phyloP scores from a whole-genome alignment of 805 yeast genomes.

The Candida odintsovae region DNA sequence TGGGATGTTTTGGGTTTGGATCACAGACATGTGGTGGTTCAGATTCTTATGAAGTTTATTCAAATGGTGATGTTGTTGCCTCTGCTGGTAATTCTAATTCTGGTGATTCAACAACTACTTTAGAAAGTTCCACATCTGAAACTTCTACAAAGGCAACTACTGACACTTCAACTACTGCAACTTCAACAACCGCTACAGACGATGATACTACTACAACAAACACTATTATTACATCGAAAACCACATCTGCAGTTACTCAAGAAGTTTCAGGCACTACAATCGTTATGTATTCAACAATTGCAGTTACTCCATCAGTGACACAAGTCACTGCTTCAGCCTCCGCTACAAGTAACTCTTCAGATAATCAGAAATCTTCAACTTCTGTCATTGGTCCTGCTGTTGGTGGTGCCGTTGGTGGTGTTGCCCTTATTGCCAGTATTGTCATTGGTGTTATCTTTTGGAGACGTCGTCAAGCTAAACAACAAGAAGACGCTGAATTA shows the following conservation, averaged over 20 bases:
- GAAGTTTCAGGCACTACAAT: slow-evolving; percentile 15
- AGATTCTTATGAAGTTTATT: slow-evolving; percentile 39
- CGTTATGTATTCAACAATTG: slow-evolving; percentile 18
- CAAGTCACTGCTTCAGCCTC: slow-evolving; percentile 17
- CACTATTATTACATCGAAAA: slow-evolving; percentile 17
- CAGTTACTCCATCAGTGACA: slow-evolving; percentile 11
- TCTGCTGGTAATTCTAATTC: slow-evolving; percentile 5
- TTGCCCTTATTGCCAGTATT: slow-evolving; percentile 38
- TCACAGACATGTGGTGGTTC: slow-evolving; percentile 60
- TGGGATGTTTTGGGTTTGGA: slow-evolving; percentile 52
- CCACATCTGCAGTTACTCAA: slow-evolving; percentile 20
- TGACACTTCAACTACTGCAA: slow-evolving; percentile 24
- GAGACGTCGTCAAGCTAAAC: slow-evolving; percentile 30
- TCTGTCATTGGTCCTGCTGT: slow-evolving; percentile 49
- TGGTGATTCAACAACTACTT: background rate
- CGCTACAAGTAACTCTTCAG: slow-evolving; percentile 9
- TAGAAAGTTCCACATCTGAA: background rate
- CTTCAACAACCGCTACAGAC: slow-evolving; percentile 16
- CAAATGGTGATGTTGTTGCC: slow-evolving; percentile 22
- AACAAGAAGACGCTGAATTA: slow-evolving; percentile 36
- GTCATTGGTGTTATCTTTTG: slow-evolving; percentile 34
- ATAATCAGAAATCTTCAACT: slow-evolving; percentile 10
- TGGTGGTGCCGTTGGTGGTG: slow-evolving; percentile 57
- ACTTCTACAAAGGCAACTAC: slow-evolving; percentile 18
- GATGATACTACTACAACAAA: slow-evolving; percentile 18